Conservation (phyloP, 2,329 filamentous ascomycete genomes). For the Mycosphaerella sp. region DNA sequence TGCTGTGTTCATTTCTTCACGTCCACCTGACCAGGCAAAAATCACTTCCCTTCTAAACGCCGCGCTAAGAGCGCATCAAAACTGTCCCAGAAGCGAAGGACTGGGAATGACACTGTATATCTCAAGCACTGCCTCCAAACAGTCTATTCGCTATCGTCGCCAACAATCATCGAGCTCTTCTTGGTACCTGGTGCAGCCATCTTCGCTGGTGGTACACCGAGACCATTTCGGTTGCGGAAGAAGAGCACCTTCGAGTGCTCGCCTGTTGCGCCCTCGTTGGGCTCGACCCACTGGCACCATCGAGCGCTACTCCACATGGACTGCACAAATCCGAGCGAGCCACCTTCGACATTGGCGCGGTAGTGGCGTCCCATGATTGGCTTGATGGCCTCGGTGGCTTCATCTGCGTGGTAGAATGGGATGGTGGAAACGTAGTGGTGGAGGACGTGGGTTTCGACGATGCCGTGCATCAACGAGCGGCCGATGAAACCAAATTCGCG, state of each 20-base stretch:
- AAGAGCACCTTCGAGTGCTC: constrained; percentile 81
- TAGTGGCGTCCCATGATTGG: constrained; percentile 94
- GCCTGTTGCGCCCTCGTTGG: constrained; percentile 70
- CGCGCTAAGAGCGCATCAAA: constrained; percentile 19
- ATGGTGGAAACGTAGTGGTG: constrained; percentile 97
- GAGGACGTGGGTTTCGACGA: constrained; percentile 95
- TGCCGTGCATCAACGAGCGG: constrained; percentile 83
- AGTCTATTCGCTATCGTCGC: constrained; percentile 17
- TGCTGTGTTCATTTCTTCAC: constrained; percentile 1
- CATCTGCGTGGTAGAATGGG: constrained; percentile 93
- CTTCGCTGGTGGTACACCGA: constrained; percentile 57
- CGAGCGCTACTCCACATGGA: constrained; percentile 75
- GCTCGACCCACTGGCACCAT: constrained; percentile 97
- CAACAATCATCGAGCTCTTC: constrained; percentile 18
- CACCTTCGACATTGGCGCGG: constrained; percentile 71
- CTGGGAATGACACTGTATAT: constrained; percentile 13
- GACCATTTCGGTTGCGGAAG: constrained; percentile 89
- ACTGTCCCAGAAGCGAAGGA: constrained; percentile 15
- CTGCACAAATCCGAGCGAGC: constrained; percentile 74
- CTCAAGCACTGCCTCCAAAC: neutral
- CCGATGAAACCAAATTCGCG: constrained; percentile 97
- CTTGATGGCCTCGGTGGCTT: constrained; percentile 91
- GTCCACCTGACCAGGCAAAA: neutral
- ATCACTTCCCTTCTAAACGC: constrained; percentile 12
- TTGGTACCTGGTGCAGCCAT: constrained; percentile 14